Evolutionary conservation across 1,139 yeast genomes (phyloP).

Genomic region (Kurtzmaniella quercitrusa): DNA sequence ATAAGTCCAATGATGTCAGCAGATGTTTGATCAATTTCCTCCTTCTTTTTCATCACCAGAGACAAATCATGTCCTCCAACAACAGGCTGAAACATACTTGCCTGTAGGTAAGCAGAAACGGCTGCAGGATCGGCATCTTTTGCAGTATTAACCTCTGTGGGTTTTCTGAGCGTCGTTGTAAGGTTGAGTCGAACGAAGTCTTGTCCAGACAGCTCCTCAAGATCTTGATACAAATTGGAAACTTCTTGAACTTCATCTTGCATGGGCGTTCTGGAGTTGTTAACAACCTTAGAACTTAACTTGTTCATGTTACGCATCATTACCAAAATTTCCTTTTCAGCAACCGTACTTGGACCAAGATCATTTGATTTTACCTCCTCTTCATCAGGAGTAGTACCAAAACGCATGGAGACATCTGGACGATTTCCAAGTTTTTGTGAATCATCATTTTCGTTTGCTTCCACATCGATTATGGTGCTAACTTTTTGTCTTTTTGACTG

Average conservation of each 20-base stretch:
- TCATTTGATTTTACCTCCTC: constrained; percentile 31
- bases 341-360: constrained; percentile 24
- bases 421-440: constrained; percentile 71
- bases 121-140: constrained; percentile 13
- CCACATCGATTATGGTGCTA: constrained; percentile 64
- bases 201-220: constrained; percentile 7
- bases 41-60: constrained; percentile 14
- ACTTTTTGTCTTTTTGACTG: constrained; percentile 33
- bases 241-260: constrained; percentile 7
- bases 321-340: constrained; percentile 63
- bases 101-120: constrained; percentile 23
- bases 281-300: constrained; percentile 74
- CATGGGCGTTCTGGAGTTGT: constrained; percentile 3
- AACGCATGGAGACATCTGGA: constrained; percentile 89
- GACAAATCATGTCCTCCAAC: constrained; percentile 30
- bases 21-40: constrained; percentile 45
- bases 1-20: constrained; percentile 48
- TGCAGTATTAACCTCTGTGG: constrained; percentile 2
- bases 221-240: constrained; percentile 16
- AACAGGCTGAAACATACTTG: constrained; percentile 14
- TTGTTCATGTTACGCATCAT: constrained; percentile 87
- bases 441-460: constrained; percentile 79
- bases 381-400: constrained; percentile 51
- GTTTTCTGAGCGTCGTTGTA: constrained; percentile 4
- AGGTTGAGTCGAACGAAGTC: constrained; percentile 6